A percentile compares a stretch with the other conserved stretches of the same genome.
These are phyloP conservation scores for Thuidium tamariscinum DNA, from an alignment of 225 moss, liverwort and hornwort genomes.

Conservation along the genomic window DNA sequence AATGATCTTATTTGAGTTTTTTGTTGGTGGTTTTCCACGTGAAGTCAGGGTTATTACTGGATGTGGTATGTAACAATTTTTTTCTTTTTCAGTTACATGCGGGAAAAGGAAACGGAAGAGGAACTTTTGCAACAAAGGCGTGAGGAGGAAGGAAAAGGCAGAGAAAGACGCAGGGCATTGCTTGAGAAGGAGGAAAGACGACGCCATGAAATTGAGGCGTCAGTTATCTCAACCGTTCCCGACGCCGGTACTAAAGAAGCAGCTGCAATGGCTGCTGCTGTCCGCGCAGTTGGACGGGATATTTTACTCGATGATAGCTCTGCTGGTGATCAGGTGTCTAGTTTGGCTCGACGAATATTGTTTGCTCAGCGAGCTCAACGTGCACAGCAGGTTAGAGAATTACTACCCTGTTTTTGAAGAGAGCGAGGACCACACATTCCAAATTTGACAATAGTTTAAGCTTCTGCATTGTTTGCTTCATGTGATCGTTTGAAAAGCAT, in stretches of 20 bases:
- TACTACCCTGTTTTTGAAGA: not conserved
- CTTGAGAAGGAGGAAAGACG: slow-evolving; percentile 84
- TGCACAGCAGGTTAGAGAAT: slow-evolving; percentile 69
- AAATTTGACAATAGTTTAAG: not conserved
- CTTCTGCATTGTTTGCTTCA: not conserved
- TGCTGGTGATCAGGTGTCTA: slow-evolving; percentile 91
- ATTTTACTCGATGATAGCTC: slow-evolving; percentile 86
- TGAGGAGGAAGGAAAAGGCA: slow-evolving; percentile 94
- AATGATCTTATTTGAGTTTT: not conserved
- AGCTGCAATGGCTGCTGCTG: slow-evolving; percentile 98
- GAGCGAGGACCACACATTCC: not conserved
- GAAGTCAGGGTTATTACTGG: not conserved
- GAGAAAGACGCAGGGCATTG: slow-evolving; percentile 84
- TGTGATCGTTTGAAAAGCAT: not conserved
- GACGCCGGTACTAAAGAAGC: slow-evolving; percentile 97
- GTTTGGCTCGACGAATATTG: slow-evolving; percentile 87
- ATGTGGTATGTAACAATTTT: not conserved
- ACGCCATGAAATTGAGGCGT: slow-evolving; percentile 91
- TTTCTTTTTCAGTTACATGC: slow-evolving; percentile 66
- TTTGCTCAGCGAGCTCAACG: slow-evolving; percentile 87
- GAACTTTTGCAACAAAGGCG: slow-evolving; percentile 85
- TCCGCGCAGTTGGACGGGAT: slow-evolving; percentile 92
- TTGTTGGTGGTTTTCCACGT: not conserved
- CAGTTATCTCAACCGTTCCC: slow-evolving; percentile 87
- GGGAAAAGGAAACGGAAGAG: slow-evolving; percentile 95